Evolutionary conservation across 129 eudicot genomes (phyloP), one percentile per base, ranked within the genome.

Genomic region (Helianthus annuus): DNA sequence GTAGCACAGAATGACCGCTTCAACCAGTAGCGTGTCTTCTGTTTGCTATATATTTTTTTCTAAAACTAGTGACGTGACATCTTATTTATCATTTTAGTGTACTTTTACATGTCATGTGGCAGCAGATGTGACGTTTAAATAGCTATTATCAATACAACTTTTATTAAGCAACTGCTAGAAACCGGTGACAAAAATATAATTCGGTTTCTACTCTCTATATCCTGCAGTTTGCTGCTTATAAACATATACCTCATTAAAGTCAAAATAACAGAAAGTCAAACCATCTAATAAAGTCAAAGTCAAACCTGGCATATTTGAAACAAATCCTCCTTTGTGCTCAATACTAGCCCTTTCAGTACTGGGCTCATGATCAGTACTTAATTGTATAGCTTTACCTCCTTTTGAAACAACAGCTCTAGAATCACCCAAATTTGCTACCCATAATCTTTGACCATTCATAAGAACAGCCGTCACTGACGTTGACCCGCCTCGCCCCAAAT

Each of bases 381-480:
- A 76, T 72, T 83, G 91, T 22, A 79, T 52, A 7, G 91, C 96
- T 57, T 79, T 76, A 46, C 89, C 89, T 44, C 87, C 85, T 79
- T 70, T 76, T 16, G 89, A 83, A 60, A 88, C 68, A 76, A 88
- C 96, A 51, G 91, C 96, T 63, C 96, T 77, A 16, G 96, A 88
- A 83, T 85, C 96, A 54, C 96, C 96, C 54, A 85, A 70, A 64
- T 88, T 88, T 6, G 91, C 96, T 8, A 85, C 80, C 96, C 91
- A 88, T 69, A 88, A 77, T 46, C 80, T 74, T 81, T 59, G 66
- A 40, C 96, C 87, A 68, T 88, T 86, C 42, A 88, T 83, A 52
- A 88, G 75, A 70, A 85, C 57, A 1, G 96, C 91, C 39, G 96
- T 85, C 14, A 88, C 91, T 49, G 96, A 88, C 34, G 95, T 88